Percentiles rank a stretch among this genome's conserved stretches.
Conservation (phyloP, 345 rosid species). For the Lagerstroemia speciosa region DNA sequence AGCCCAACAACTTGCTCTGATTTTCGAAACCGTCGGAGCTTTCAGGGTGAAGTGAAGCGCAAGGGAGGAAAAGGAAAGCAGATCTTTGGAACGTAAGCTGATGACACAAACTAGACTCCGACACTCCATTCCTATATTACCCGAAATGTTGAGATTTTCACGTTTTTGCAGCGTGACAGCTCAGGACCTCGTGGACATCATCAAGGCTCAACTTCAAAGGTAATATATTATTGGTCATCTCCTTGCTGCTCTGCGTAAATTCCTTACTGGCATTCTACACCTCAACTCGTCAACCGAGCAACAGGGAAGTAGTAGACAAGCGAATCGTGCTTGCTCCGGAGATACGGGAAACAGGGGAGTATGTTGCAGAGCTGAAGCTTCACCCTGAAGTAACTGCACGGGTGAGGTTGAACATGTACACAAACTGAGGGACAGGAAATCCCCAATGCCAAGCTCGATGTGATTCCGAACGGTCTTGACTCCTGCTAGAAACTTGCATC, state of each 20-base stretch:
- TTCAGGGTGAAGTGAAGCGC: conserved; percentile 92
- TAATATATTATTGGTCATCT: conserved; percentile 16
- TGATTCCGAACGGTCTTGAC: not conserved
- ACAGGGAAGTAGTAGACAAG: conserved; percentile 90
- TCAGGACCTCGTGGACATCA: conserved; percentile 89
- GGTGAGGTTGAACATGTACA: conserved; percentile 63
- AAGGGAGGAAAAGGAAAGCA: conserved; percentile 87
- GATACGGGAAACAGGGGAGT: conserved; percentile 87
- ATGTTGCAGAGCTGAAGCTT: conserved; percentile 82
- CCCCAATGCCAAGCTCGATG: not conserved
- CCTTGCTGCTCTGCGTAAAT: not conserved
- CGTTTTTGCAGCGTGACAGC: conserved; percentile 67
- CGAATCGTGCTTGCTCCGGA: conserved; percentile 68
- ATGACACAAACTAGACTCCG: conserved; percentile 3
- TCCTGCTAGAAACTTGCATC: not conserved
- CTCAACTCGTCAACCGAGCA: not conserved
- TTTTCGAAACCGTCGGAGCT: conserved; percentile 84
- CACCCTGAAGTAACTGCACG: conserved; percentile 89
- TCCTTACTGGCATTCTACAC: not conserved
- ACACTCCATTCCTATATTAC: not conserved
- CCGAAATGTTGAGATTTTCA: conserved; percentile 7
- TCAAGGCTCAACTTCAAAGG: conserved; percentile 92
- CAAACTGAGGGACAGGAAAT: conserved; percentile 32
- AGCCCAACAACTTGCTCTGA: conserved; percentile 66
- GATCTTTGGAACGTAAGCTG: conserved; percentile 80